phyloP scores from a whole-genome alignment of 306 rosid genomes.

The Cucurbita moschata region DNA sequence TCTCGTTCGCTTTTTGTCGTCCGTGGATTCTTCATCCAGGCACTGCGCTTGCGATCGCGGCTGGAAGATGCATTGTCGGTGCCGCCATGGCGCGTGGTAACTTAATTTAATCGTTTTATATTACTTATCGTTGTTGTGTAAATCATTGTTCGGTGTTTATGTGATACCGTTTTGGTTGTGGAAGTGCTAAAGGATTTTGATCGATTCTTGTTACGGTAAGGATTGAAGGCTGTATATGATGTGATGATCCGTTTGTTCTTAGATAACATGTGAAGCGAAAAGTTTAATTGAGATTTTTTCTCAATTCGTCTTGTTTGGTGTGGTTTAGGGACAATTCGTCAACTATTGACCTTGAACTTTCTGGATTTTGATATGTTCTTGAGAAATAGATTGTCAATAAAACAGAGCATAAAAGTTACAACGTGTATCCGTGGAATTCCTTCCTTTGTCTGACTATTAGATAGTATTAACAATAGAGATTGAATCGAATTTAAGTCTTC shows the following conservation, averaged over 20 bases:
- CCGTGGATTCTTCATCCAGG: conserved; percentile 1
- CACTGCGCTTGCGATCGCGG: neutral
- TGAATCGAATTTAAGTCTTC: neutral
- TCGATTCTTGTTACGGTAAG: neutral
- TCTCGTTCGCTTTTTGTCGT: conserved; percentile 32
- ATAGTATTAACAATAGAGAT: too few relatives aligned
- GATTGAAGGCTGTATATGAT: neutral
- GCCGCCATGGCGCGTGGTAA: conserved; percentile 1
- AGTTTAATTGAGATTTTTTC: neutral
- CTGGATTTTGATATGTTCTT: neutral
- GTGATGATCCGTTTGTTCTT: neutral
- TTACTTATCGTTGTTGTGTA: neutral
- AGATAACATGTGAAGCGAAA: neutral
- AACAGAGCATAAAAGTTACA: too few relatives aligned
- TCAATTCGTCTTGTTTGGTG: neutral
- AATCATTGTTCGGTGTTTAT: neutral
- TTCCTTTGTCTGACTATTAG: too few relatives aligned
- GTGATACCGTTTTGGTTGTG: neutral
- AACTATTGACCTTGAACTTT: neutral
- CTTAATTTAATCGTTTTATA: neutral
- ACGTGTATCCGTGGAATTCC: too few relatives aligned
- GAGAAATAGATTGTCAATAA: too few relatives aligned
- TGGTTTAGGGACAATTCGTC: neutral
- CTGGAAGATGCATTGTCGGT: conserved; percentile 5
- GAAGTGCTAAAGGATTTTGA: neutral